These are phyloP conservation scores for Termitomyces sp. DNA, from an alignment of 768 basidiomycete species.

Conservation along the genomic window DNA sequence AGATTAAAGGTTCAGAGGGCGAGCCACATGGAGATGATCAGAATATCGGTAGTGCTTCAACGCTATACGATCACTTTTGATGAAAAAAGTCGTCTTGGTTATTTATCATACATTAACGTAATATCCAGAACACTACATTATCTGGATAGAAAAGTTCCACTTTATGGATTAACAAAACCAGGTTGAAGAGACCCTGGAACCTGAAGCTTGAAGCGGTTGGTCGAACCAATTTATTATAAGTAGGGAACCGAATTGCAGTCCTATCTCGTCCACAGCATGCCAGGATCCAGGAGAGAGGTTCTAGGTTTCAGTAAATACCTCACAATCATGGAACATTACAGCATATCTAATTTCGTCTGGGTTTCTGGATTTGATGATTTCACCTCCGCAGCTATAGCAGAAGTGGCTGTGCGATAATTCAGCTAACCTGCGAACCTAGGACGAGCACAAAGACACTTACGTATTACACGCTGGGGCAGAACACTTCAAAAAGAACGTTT, in stretches of 20 bases:
- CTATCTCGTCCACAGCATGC: neutral
- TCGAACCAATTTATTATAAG: neutral
- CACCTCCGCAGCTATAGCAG: slow-evolving; percentile 46
- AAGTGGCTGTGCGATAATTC: slow-evolving; percentile 31
- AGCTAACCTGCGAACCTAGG: neutral
- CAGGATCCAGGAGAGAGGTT: too few relatives aligned
- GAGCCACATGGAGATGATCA: too few relatives aligned
- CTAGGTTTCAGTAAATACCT: neutral
- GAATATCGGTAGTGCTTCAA: neutral
- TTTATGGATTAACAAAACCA: neutral
- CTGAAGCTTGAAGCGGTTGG: neutral
- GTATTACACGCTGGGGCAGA: slow-evolving; percentile 55
- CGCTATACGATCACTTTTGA: neutral
- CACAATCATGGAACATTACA: neutral
- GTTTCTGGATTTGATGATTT: slow-evolving; percentile 27
- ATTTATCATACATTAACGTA: neutral
- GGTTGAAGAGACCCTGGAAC: neutral
- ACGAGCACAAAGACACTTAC: slow-evolving; percentile 13
- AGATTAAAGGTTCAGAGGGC: too few relatives aligned
- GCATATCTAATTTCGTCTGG: neutral
- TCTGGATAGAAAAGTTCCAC: neutral
- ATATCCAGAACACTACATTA: neutral
- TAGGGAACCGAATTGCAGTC: neutral
- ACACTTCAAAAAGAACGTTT: slow-evolving; percentile 26
- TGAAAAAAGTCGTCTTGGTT: neutral